Evolutionary conservation across 2,329 filamentous ascomycete genomes (phyloP).

Genomic region (Laburnicola sp.): DNA sequence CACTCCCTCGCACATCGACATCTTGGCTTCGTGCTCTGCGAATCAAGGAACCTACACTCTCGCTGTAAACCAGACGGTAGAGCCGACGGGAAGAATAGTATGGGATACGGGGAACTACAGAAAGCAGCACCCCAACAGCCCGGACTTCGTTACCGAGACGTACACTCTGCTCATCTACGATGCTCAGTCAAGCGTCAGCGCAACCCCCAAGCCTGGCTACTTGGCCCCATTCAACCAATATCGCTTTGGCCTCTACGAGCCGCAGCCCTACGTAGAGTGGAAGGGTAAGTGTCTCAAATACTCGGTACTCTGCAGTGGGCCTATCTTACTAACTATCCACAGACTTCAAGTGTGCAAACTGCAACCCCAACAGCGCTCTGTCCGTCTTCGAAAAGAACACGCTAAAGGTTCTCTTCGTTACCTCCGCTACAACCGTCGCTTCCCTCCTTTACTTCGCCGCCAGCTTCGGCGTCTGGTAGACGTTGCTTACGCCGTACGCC

Average conservation of each 20-base stretch:
- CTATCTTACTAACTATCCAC: constrained; percentile 13
- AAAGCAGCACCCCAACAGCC: constrained; percentile 26
- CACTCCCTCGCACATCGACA: constrained; percentile 62
- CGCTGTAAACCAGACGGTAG: constrained; percentile 59
- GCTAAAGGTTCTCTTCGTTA: constrained; percentile 59
- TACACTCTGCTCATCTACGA: constrained; percentile 69
- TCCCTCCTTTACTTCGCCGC: constrained; percentile 60
- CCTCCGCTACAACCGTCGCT: constrained; percentile 59
- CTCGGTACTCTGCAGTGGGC: not conserved
- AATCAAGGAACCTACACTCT: constrained; percentile 66
- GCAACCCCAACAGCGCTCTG: constrained; percentile 53
- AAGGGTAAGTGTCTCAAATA: constrained; percentile 46
- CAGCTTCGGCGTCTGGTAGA: constrained; percentile 49
- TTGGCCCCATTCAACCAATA: constrained; percentile 56
- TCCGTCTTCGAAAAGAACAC: constrained; percentile 59
- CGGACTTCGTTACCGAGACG: constrained; percentile 59
- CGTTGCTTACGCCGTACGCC: not conserved
- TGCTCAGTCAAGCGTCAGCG: constrained; percentile 55
- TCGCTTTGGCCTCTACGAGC: constrained; percentile 65
- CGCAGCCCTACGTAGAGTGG: constrained; percentile 56
- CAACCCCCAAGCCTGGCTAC: constrained; percentile 58
- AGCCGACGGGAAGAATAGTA: constrained; percentile 55
- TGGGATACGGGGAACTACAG: constrained; percentile 65
- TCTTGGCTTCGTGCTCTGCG: constrained; percentile 62
- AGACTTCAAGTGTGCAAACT: constrained; percentile 62